Evolutionary conservation across 495 filamentous ascomycete genomes (phyloP).

Genomic region (Oidiodendron maius): DNA sequence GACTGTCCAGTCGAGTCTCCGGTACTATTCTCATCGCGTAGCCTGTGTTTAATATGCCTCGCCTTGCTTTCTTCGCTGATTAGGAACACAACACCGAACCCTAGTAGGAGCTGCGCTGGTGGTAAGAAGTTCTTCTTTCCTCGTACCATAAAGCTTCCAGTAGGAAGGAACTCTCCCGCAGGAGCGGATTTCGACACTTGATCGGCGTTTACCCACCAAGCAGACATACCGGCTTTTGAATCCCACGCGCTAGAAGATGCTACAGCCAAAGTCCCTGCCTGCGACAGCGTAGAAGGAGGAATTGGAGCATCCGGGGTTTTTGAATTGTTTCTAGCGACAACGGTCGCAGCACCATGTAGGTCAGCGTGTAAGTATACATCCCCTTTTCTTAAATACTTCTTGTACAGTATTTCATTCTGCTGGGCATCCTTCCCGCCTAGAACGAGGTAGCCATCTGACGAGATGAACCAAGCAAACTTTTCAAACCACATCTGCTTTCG

Average conservation of each 20-base stretch:
- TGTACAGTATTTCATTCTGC: slow-evolving; percentile 89
- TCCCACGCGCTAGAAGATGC: slow-evolving; percentile 89
- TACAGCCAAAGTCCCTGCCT: slow-evolving; percentile 80
- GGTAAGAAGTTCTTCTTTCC: slow-evolving; percentile 89
- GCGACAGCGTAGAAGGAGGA: slow-evolving; percentile 82
- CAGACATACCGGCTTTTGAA: slow-evolving; percentile 88
- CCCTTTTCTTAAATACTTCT: slow-evolving; percentile 74
- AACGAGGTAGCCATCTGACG: slow-evolving; percentile 91
- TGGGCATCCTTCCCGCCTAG: slow-evolving; percentile 80
- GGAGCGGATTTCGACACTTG: slow-evolving; percentile 81
- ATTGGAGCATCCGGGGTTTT: slow-evolving; percentile 74
- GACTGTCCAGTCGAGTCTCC: neutral
- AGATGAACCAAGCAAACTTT: slow-evolving; percentile 92
- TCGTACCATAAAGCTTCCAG: slow-evolving; percentile 70
- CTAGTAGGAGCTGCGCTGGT: slow-evolving; percentile 80
- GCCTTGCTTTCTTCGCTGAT: slow-evolving; percentile 83
- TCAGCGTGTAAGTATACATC: slow-evolving; percentile 92
- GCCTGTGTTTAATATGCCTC: slow-evolving; percentile 68
- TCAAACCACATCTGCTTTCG: slow-evolving; percentile 89
- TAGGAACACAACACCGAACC: slow-evolving; percentile 80
- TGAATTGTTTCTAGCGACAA: slow-evolving; percentile 81
- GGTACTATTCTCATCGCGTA: slow-evolving; percentile 22
- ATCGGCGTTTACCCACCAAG: slow-evolving; percentile 85
- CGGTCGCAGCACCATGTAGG: slow-evolving; percentile 71
- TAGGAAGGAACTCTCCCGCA: slow-evolving; percentile 70